Base-by-base conservation (phyloP, 164 flowering plant genomes). In the Chimonanthus praecox region DNA sequence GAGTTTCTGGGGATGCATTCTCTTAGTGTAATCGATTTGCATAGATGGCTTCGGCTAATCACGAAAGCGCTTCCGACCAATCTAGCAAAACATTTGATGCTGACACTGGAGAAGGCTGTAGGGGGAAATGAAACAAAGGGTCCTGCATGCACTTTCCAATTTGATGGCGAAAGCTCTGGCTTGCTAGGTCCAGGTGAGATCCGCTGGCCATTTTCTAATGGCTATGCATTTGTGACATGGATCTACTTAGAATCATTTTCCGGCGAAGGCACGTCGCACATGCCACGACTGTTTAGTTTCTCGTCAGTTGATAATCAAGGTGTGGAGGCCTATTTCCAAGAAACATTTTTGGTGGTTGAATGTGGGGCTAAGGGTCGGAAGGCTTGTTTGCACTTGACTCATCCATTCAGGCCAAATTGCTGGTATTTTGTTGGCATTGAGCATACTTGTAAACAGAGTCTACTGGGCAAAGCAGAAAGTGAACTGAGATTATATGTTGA, bases 101-200 rank as follows among this genome's bases (percentile, higher is more conserved):
- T 84, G 75, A 81, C 95, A 11, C 71, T 96, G 80, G 99, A 96
- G 88, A 96, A 91, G 82, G 97, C 99, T 72, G 82, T 94, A 81
- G 79, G 85, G 76, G 92, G 92, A 72, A 91, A 88, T 80, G 99
- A 96, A 78, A 82, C 89, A 44, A 87, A 80, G 80, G 99, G 98
- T 73, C 99, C 99, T 47, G 86, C 94, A 63, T 83, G 89, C 74
- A 88, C 98, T 43, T 96, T 96, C 82, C 98, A 96, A 83, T 96
- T 96, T 83, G 98, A 96, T 83, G 99, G 99, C 70, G 99, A 96
- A 84, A 96, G 97, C 81, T 96, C 99, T 80, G 99, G 98, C 72
- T 85, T 96, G 76, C 92, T 96, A 73, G 97, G 97, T 76, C 92
- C 99, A 18, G 99, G 98, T 47, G 99, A 96, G 80, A 90, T 95